Evolutionary conservation across 2,329 filamentous ascomycete species (phyloP).

Genomic region (Sphaerulina populicola): DNA sequence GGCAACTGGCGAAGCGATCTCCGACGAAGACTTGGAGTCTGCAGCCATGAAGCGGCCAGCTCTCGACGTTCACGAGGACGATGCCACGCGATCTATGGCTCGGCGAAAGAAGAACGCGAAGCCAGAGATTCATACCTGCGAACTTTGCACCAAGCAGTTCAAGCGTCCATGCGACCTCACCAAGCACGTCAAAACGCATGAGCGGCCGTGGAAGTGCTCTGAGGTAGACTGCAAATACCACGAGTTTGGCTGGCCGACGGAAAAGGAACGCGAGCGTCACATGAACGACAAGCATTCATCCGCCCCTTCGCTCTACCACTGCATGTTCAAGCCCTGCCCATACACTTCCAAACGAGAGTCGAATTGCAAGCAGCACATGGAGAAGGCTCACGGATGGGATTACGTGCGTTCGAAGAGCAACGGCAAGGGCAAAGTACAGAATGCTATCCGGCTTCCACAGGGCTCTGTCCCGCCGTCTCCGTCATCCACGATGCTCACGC

Average conservation of each 20-base stretch:
- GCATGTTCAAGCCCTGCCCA: slow-evolving; percentile 71
- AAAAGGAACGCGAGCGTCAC: slow-evolving; percentile 95
- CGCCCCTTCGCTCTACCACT: slow-evolving; percentile 72
- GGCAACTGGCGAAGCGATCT: slow-evolving; percentile 36
- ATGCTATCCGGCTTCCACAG: slow-evolving; percentile 48
- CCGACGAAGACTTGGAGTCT: slow-evolving; percentile 55
- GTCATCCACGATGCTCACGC: slow-evolving; percentile 38
- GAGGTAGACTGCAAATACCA: slow-evolving; percentile 79
- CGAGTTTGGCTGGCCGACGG: slow-evolving; percentile 84
- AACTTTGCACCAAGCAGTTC: slow-evolving; percentile 89
- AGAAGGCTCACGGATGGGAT: slow-evolving; percentile 86
- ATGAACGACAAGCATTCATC: slow-evolving; percentile 90
- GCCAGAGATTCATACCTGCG: slow-evolving; percentile 38
- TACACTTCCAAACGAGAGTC: slow-evolving; percentile 94
- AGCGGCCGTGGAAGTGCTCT: slow-evolving; percentile 89
- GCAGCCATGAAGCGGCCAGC: slow-evolving; percentile 46
- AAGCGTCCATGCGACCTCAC: slow-evolving; percentile 94
- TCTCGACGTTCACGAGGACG: slow-evolving; percentile 65
- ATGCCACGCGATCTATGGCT: slow-evolving; percentile 85
- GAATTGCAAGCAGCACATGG: slow-evolving; percentile 98
- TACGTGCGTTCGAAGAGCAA: slow-evolving; percentile 91
- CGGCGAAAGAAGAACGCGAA: slow-evolving; percentile 83
- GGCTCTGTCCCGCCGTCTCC: slow-evolving; percentile 57
- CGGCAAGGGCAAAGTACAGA: slow-evolving; percentile 55
- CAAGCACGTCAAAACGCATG: slow-evolving; percentile 97